phyloP scores from a whole-genome alignment of 1,284 basidiomycete species.

The Cryptococcus deneoformans region DNA sequence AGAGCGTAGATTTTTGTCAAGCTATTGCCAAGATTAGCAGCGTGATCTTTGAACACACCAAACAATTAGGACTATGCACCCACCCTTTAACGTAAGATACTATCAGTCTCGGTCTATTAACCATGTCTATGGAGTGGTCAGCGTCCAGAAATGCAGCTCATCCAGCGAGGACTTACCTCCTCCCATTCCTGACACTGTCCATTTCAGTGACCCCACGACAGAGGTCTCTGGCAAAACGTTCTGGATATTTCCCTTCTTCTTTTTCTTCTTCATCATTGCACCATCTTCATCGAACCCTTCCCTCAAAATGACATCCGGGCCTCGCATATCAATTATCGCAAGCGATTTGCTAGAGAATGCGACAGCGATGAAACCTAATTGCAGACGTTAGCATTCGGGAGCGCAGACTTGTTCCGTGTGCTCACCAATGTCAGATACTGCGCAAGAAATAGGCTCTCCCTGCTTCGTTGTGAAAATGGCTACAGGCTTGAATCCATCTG shows the following conservation, averaged over 20 bases:
- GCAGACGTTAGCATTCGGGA: background rate
- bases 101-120: slow-evolving; percentile 61
- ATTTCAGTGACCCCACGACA: slow-evolving; percentile 58
- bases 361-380: slow-evolving; percentile 64
- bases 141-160: background rate
- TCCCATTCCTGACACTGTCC: slow-evolving; percentile 61
- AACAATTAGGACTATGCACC: slow-evolving; percentile 1
- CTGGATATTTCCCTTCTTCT: slow-evolving; percentile 45
- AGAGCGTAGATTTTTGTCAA: slow-evolving; percentile 60
- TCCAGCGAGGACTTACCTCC: slow-evolving; percentile 51
- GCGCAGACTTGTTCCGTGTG: background rate
- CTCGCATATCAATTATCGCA: slow-evolving; percentile 67
- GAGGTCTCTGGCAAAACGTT: slow-evolving; percentile 43
- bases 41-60: too few relatives aligned
- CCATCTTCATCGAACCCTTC: slow-evolving; percentile 48
- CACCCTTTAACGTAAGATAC: slow-evolving; percentile 56
- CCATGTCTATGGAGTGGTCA: slow-evolving; percentile 52
- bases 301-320: slow-evolving; percentile 61
- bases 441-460: slow-evolving; percentile 57
- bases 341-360: slow-evolving; percentile 62
- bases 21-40: slow-evolving; percentile 10
- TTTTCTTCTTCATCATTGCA: slow-evolving; percentile 44
- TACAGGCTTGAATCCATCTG: slow-evolving; percentile 60
- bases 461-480: slow-evolving; percentile 58
- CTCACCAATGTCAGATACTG: slow-evolving; percentile 68